A percentile compares a stretch with the other conserved stretches of the same genome.
Evolutionary conservation across 176 grass and related monocot species (phyloP).

Genomic region (Carex parvula): DNA sequence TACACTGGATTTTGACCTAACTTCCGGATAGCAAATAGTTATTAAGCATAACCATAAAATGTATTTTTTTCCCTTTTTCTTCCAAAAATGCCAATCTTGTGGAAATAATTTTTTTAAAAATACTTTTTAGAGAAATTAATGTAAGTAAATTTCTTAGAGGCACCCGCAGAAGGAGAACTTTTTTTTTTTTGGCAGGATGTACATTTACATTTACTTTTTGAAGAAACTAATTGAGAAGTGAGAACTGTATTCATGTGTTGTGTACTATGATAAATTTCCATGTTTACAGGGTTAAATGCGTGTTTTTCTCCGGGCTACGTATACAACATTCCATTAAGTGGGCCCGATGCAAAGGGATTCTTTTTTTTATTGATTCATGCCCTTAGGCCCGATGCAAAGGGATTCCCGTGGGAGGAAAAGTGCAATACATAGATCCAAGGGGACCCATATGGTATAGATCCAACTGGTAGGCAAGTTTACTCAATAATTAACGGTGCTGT

Average conservation of each 20-base stretch:
- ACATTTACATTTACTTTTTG: background rate
- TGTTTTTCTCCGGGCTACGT: background rate
- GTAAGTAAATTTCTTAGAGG: background rate
- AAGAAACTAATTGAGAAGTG: background rate
- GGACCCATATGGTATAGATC: background rate
- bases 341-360: background rate
- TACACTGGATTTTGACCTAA: background rate
- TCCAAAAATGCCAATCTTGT: background rate
- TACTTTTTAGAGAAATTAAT: background rate
- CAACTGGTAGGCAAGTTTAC: background rate
- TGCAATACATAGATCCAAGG: conserved; percentile 5
- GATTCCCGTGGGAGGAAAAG: background rate
- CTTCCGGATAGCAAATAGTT: background rate
- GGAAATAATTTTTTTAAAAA: background rate
- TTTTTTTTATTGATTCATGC: no score
- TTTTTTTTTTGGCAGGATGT: background rate
- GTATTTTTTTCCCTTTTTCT: background rate
- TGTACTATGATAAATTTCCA: background rate
- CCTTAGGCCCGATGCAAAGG: background rate
- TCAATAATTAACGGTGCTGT: background rate
- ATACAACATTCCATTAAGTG: background rate
- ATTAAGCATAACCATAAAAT: background rate
- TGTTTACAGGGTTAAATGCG: conserved; percentile 1
- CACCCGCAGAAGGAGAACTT: no score
- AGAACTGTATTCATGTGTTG: background rate